Conservation (phyloP, 352 stramenopile species). For the Globisporangium solare region DNA sequence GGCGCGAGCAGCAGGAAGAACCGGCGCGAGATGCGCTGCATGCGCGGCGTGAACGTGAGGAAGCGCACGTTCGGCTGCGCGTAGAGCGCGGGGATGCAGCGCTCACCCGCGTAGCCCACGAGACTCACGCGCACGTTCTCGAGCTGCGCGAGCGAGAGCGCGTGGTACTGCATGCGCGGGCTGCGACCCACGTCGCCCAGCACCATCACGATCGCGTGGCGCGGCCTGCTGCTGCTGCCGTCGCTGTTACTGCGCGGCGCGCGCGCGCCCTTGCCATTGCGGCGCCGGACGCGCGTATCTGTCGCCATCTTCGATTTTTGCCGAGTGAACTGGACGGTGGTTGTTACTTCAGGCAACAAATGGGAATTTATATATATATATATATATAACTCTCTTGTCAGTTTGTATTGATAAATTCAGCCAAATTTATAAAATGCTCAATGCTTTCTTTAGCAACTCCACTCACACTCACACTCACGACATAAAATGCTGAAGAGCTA, state of each 20-base stretch:
- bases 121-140: constrained; percentile 77
- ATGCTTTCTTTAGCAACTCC: no score
- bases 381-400: no score
- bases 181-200: constrained; percentile 95
- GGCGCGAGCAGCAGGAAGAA: constrained; percentile 78
- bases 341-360: constrained; percentile 1
- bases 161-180: constrained; percentile 99
- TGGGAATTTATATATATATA: no score
- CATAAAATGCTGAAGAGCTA: background rate
- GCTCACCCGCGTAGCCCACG: constrained; percentile 92
- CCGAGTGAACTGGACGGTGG: background rate
- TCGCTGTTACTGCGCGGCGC: background rate
- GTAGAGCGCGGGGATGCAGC: constrained; percentile 73
- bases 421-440: background rate
- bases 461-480: background rate
- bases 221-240: constrained; percentile 8
- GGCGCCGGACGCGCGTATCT: constrained; percentile 1
- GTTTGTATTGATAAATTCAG: background rate
- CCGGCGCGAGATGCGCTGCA: constrained; percentile 54
- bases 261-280: background rate
- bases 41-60: constrained; percentile 70
- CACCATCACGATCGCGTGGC: constrained; percentile 90
- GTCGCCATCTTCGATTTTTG: constrained; percentile 5
- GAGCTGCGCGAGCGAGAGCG: constrained; percentile 89
- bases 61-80: constrained; percentile 57